Percentiles rank a stretch among this genome's conserved stretches.
These are phyloP conservation scores for Aspergillus clavatus DNA, from an alignment of 2,329 filamentous ascomycete species.

Conservation along the genomic window DNA sequence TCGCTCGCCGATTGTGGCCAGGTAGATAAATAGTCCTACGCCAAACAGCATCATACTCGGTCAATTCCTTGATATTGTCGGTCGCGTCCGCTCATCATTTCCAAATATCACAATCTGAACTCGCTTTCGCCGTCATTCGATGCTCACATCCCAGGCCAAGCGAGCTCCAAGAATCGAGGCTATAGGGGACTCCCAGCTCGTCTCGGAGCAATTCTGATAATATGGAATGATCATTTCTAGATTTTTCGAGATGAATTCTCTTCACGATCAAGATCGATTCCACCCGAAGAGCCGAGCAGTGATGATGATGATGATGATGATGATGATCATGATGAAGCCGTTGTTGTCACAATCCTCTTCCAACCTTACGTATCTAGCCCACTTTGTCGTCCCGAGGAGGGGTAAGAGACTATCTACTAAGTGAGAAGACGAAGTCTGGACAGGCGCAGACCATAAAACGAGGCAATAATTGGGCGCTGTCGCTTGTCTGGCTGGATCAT, in stretches of 20 bases:
- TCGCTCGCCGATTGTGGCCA: not conserved
- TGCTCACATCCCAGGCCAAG: not conserved
- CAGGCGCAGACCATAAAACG: slow-evolving; percentile 26
- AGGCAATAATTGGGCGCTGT: slow-evolving; percentile 21
- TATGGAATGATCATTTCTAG: too few relatives aligned
- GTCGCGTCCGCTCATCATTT: not conserved
- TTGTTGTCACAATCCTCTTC: slow-evolving; percentile 4
- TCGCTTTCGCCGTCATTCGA: not conserved
- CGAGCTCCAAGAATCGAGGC: not conserved
- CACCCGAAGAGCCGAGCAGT: slow-evolving; percentile 10
- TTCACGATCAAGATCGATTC: slow-evolving; percentile 6
- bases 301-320: too few relatives aligned
- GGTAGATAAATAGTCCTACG: not conserved
- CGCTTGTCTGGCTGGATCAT: slow-evolving; percentile 10
- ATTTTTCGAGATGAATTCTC: too few relatives aligned
- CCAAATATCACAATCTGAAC: not conserved
- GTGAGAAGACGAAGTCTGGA: slow-evolving; percentile 21
- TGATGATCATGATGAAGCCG: too few relatives aligned
- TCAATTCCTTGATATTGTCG: not conserved
- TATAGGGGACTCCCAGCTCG: too few relatives aligned
- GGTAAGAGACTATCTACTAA: slow-evolving; percentile 20
- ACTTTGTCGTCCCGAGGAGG: slow-evolving; percentile 16
- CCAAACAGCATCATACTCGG: not conserved
- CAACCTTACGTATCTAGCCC: slow-evolving; percentile 20
- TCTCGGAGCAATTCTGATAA: too few relatives aligned